These are phyloP conservation scores for Diaporthe sp. DNA, from an alignment of 2,329 filamentous ascomycete species.

Conservation along the genomic window DNA sequence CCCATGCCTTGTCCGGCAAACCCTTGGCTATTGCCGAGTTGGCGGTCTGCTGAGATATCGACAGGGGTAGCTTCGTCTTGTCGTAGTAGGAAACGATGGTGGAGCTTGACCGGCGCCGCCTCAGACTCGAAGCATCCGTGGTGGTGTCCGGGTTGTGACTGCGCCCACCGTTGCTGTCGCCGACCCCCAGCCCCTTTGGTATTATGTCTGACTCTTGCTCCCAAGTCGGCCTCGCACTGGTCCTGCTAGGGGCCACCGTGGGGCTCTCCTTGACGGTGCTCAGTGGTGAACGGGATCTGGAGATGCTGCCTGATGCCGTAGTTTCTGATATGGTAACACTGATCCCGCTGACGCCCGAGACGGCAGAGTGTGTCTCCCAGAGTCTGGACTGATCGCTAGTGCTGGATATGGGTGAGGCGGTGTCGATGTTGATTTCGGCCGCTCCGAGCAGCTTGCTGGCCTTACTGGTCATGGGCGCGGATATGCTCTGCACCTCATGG, in stretches of 20 bases:
- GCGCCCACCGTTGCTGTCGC: slow-evolving; percentile 40
- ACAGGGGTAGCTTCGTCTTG: slow-evolving; percentile 63
- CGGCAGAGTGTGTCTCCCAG: slow-evolving; percentile 56
- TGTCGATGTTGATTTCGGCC: slow-evolving; percentile 52
- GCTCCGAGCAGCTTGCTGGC: slow-evolving; percentile 62
- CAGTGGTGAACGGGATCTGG: slow-evolving; percentile 20
- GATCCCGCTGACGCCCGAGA: slow-evolving; percentile 56
- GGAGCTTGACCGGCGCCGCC: slow-evolving; percentile 62
- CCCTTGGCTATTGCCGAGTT: slow-evolving; percentile 69
- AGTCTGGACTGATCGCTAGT: slow-evolving; percentile 39
- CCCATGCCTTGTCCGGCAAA: slow-evolving; percentile 58
- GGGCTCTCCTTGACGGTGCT: slow-evolving; percentile 37
- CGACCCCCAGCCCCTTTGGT: slow-evolving; percentile 44
- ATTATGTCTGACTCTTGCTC: slow-evolving; percentile 60
- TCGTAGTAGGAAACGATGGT: slow-evolving; percentile 69
- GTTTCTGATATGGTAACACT: slow-evolving; percentile 57
- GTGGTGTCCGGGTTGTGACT: slow-evolving; percentile 40
- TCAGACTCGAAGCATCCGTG: slow-evolving; percentile 56
- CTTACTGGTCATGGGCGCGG: slow-evolving; percentile 57
- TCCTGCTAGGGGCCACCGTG: slow-evolving; percentile 38
- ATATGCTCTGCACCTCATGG: slow-evolving; percentile 40
- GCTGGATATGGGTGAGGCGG: slow-evolving; percentile 44
- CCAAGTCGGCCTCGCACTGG: slow-evolving; percentile 45
- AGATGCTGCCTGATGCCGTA: slow-evolving; percentile 44
- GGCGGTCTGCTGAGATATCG: slow-evolving; percentile 69